Base-by-base conservation (phyloP, 768 basidiomycete genomes). In the Kwoniella sp. region DNA sequence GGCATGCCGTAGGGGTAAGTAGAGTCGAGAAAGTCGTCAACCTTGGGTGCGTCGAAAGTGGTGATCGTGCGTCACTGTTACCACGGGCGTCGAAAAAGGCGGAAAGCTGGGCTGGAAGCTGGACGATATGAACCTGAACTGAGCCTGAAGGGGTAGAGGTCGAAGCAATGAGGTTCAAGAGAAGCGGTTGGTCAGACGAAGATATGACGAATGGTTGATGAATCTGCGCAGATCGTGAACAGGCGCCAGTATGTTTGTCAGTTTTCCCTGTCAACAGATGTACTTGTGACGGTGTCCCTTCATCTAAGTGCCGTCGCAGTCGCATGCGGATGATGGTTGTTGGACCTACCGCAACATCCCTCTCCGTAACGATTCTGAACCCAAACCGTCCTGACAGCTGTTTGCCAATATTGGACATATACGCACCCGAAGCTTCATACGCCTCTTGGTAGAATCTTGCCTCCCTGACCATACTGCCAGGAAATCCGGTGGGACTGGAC, bases 401-500 rank as follows among this genome's bases (percentile, higher is more conserved):
- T 13, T 27, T 48, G 8, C 60, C 53, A 40, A 61, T 46, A 46
- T 48, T n/a, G 10, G 8, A 25, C 15, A 61, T 46, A 33, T 61
- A 61, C 40, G 25, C 8, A 4, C 12, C n/a, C 15, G 52, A 61
- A 33, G 60, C 60, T 19, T 44, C 22, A 33, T 61, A 61, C 12
- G 60, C 60, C 44, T 29, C 60, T 26, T 61, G 52, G 29, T 61
- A 61, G 44, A 61, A 61, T 8, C 10, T 33, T 6, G 60, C 21
- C 24, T 61, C 60, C 27, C 58, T n/a, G 17, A 51, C 37, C 13
- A 53, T 27, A 40, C 19, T 60, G 15, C 37, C 29, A 12, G 58
- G 13, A 17, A 21, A 10, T 29, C 21, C n/a, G n/a, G n/a, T n/a
- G n/a, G n/a, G n/a, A n/a, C n/a, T n/a, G n/a, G n/a, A n/a, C n/a